Percentiles rank a stretch among this genome's conserved stretches.
phyloP scores from a whole-genome alignment of 2,329 filamentous ascomycete genomes.

The Orbilia blumenaviensis region DNA sequence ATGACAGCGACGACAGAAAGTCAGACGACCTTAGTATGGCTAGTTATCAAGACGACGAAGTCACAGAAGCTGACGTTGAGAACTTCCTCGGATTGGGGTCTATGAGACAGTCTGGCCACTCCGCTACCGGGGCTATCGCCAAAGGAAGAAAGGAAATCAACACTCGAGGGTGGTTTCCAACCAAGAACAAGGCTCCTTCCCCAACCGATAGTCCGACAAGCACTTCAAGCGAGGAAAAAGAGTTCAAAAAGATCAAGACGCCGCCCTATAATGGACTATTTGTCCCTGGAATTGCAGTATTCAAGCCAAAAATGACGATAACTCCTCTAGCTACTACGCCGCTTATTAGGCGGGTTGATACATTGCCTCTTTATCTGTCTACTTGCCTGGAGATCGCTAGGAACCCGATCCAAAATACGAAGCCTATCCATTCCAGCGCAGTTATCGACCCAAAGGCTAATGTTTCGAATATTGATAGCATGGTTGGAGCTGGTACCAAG shows the following conservation, averaged over 20 bases:
- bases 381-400: slow-evolving; percentile 82
- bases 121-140: background rate
- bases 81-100: slow-evolving; percentile 54
- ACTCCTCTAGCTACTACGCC: slow-evolving; percentile 64
- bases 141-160: slow-evolving; percentile 45
- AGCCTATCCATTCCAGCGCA: slow-evolving; percentile 32
- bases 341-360: slow-evolving; percentile 88
- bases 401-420: slow-evolving; percentile 63
- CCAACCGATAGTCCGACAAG: slow-evolving; percentile 22
- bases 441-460: slow-evolving; percentile 82
- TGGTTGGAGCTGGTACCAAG: slow-evolving; percentile 87
- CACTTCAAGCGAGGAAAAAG: slow-evolving; percentile 20
- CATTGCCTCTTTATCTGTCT: slow-evolving; percentile 78
- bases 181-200: slow-evolving; percentile 9
- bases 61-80: slow-evolving; percentile 57
- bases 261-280: slow-evolving; percentile 43
- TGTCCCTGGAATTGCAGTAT: slow-evolving; percentile 34
- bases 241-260: slow-evolving; percentile 37
- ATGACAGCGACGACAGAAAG: slow-evolving; percentile 3
- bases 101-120: slow-evolving; percentile 29
- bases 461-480: slow-evolving; percentile 80
- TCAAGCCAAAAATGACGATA: slow-evolving; percentile 50
- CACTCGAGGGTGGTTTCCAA: slow-evolving; percentile 51
- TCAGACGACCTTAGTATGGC: slow-evolving; percentile 45
- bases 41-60: slow-evolving; percentile 56